Evolutionary conservation across 2,329 filamentous ascomycete genomes (phyloP), one percentile per base, ranked within the genome.

Genomic region (Cordyceps cicadae): DNA sequence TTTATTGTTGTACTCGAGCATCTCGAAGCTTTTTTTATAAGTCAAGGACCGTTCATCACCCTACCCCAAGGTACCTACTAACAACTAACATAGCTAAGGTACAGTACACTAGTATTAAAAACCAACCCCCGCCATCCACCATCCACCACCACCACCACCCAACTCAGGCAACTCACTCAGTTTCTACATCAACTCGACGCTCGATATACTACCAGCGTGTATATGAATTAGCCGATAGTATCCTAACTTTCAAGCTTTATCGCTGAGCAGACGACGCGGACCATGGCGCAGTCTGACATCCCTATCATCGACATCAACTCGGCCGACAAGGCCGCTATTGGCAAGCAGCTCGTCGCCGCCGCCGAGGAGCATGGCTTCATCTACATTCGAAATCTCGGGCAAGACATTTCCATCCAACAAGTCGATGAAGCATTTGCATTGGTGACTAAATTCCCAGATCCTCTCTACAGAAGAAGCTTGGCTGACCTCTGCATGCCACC

Each of bases 291-390:
- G 12, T 49, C 79, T 24, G 72, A 75, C 2, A 92, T 97, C 45
- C 92, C 93, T 24, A 78, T 97, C 57, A 90, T 97, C 67, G 88
- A 97, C 72, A 86, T 96, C 65, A 87, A 86, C 4, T 79, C 81
- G 19, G 77, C 81, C 5, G 78, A 87, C 64, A 76, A 81, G 62
- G 70, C 71, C n/a, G 72, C 77, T 51, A 75, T 85, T 21, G 88
- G 88, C 56, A 84, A 84, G 60, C 81, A 85, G 64, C 81, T 97
- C 48, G 85, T 97, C 48, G 82, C 88, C 63, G 93, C 93, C 1
- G 92, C 92, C 2, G 83, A 86, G 43, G 85, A 87, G 59, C 88
- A 92, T 74, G 93, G 93, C 63, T 97, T 97, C 73, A 84, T 97
- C 63, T 97, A 94, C 71, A 86, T 97, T 68, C 87, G 86, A 69